phyloP scores from a whole-genome alignment of 371 early-diverging fungal species.

The Actinomortierella wolfii region DNA sequence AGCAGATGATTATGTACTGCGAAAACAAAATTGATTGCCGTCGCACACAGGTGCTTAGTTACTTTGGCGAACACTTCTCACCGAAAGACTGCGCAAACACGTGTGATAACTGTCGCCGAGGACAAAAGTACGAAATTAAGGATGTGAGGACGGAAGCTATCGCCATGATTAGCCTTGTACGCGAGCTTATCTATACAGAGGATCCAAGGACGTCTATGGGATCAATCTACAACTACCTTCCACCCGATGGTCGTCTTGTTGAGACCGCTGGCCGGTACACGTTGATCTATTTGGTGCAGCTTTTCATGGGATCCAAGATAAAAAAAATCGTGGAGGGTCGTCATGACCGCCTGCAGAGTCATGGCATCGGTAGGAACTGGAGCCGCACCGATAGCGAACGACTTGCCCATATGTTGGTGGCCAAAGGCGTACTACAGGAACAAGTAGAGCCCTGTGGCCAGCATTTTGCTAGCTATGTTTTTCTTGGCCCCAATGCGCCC shows the following conservation, averaged over 20 bases:
- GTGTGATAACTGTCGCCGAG: slow-evolving; percentile 92
- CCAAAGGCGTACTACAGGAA: slow-evolving; percentile 66
- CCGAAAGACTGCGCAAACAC: slow-evolving; percentile 71
- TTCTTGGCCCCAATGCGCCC: slow-evolving; percentile 47
- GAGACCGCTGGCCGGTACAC: slow-evolving; percentile 60
- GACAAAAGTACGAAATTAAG: slow-evolving; percentile 28
- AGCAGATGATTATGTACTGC: slow-evolving; percentile 92
- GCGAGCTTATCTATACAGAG: slow-evolving; percentile 42
- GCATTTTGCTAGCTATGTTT: slow-evolving; percentile 48
- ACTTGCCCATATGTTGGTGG: slow-evolving; percentile 65
- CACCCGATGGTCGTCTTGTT: too few relatives aligned
- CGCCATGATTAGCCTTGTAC: slow-evolving; percentile 55
- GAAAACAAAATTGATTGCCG: slow-evolving; percentile 96
- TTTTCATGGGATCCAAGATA: slow-evolving; percentile 76
- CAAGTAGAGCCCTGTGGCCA: slow-evolving; percentile 53
- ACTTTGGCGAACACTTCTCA: slow-evolving; percentile 96
- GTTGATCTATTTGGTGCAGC: slow-evolving; percentile 73
- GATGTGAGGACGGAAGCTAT: slow-evolving; percentile 68
- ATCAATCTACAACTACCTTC: slow-evolving; percentile 15
- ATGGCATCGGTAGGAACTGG: slow-evolving; percentile 67
- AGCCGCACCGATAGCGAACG: slow-evolving; percentile 68
- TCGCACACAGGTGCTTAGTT: slow-evolving; percentile 86
- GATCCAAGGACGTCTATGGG: slow-evolving; percentile 23
- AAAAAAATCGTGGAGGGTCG: slow-evolving; percentile 59
- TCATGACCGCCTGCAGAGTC: slow-evolving; percentile 55